Conservation (phyloP, 208 protist species). For the Crithidia expoeki region DNA sequence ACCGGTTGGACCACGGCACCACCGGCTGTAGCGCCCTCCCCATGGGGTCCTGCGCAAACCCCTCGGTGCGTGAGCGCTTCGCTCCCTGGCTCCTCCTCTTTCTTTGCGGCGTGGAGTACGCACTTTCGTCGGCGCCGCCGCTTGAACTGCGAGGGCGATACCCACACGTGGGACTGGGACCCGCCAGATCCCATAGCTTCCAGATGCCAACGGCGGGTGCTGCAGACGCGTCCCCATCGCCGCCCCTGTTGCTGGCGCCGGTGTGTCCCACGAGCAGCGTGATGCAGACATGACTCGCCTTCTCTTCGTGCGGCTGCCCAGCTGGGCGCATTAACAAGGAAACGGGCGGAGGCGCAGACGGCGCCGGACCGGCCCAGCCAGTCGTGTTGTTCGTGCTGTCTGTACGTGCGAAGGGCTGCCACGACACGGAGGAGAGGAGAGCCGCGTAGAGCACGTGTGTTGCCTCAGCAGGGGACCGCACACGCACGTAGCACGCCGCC, state of each 20-base stretch:
- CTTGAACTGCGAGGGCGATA: slow-evolving; percentile 9
- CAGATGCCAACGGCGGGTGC: slow-evolving; percentile 26
- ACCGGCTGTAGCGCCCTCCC: background rate
- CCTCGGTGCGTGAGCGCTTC: background rate
- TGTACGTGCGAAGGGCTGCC: slow-evolving; percentile 6
- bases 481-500: slow-evolving; percentile 36
- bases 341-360: background rate
- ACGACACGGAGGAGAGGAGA: slow-evolving; percentile 27
- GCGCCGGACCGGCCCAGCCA: background rate
- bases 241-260: background rate
- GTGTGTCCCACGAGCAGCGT: slow-evolving; percentile 23
- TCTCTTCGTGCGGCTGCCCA: slow-evolving; percentile 20
- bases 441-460: slow-evolving; percentile 28
- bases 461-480: slow-evolving; percentile 21
- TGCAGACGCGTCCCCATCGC: background rate
- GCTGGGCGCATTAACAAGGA: slow-evolving; percentile 9
- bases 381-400: background rate
- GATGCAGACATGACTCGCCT: slow-evolving; percentile 26
- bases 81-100: background rate
- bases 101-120: too few relatives aligned
- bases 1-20: slow-evolving; percentile 32
- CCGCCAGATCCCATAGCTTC: slow-evolving; percentile 41
- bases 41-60: background rate
- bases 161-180: slow-evolving; percentile 29
- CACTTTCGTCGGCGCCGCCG: too few relatives aligned